Base-by-base conservation (phyloP, 495 filamentous ascomycete species). In the Acidomyces sp. region DNA sequence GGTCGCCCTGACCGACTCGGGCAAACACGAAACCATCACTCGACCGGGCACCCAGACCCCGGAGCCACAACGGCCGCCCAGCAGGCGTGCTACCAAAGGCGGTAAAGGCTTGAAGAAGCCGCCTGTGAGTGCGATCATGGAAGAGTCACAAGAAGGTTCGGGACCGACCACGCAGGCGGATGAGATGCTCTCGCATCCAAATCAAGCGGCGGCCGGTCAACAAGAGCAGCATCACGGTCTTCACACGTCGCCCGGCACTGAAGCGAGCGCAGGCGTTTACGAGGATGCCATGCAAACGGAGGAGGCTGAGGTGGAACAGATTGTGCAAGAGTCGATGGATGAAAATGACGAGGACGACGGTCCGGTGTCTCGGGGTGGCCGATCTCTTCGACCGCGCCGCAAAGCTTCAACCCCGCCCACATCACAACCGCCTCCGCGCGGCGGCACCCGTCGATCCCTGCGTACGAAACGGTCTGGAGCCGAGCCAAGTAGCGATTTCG, bases 401-500 rank as follows among this genome's bases (percentile, higher is more conserved):
- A 49, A 40, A 23, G 41, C 41, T 1, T 42, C 45, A 23, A 39
- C 46, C 22, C 40, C 40, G 10, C 46, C 46, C 3, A 31, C 40
- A 6, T 46, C 43, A 15, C 43, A 46, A 27, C 43, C 43, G 7
- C n/a, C n/a, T n/a, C 4, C 17, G 2, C 24, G 6, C 13, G 15
- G 22, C 3, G 16, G 27, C 4, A 15, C 29, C 3, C 18, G 46
- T 2, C 33, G 46, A 12, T 33, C 34, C 1, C 12, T 39, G 19
- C 39, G 46, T 7, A 20, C 34, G 21, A 39, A 19, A n/a, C 43
- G 45, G 41, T 6, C 39, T 15, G 53, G 46, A 16, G 43, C 28
- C 28, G 76, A 86, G 43, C 80, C 80, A 12, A 84, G 79, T 50
- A 90, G 83, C 55, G 86, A 94, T 48, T 93, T 93, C 52, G 84